phyloP scores from a whole-genome alignment of 2,329 filamentous ascomycete species.

The Sporothrix pseudoabietina region DNA sequence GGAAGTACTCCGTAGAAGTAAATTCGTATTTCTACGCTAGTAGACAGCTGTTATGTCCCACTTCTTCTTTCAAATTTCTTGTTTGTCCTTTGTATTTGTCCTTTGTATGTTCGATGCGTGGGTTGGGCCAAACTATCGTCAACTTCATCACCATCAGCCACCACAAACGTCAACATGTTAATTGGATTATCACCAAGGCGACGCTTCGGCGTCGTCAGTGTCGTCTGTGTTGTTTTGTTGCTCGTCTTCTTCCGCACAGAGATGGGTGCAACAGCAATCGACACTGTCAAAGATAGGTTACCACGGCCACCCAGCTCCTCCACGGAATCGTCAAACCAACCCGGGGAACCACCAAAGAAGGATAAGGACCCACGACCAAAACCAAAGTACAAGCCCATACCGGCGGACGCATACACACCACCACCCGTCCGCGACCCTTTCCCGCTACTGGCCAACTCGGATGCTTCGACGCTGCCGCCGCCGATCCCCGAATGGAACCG shows the following conservation, averaged over 20 bases:
- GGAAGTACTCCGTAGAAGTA: neutral
- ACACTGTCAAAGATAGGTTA: neutral
- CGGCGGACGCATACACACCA: neutral
- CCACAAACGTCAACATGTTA: neutral
- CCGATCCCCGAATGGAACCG: conserved; percentile 47
- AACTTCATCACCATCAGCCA: neutral
- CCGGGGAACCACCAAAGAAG: neutral
- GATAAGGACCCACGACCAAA: neutral
- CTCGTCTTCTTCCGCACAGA: conserved; percentile 10
- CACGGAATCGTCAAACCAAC: neutral
- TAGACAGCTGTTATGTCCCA: neutral
- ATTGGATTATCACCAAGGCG: neutral
- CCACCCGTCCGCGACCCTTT: conserved; percentile 46
- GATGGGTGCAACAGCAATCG: neutral
- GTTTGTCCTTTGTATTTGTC: neutral
- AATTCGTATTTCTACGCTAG: neutral
- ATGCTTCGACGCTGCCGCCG: conserved; percentile 41
- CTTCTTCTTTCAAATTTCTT: no score
- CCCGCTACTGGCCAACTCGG: conserved; percentile 41
- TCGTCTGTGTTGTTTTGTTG: neutral
- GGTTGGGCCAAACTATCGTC: neutral
- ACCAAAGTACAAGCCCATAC: neutral
- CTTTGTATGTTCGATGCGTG: neutral
- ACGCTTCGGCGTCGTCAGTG: conserved; percentile 5
- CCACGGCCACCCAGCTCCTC: neutral